A percentile compares a stretch with the other conserved stretches of the same genome.
Evolutionary conservation across 768 basidiomycete genomes (phyloP).

Genomic region (Mycena galopus): DNA sequence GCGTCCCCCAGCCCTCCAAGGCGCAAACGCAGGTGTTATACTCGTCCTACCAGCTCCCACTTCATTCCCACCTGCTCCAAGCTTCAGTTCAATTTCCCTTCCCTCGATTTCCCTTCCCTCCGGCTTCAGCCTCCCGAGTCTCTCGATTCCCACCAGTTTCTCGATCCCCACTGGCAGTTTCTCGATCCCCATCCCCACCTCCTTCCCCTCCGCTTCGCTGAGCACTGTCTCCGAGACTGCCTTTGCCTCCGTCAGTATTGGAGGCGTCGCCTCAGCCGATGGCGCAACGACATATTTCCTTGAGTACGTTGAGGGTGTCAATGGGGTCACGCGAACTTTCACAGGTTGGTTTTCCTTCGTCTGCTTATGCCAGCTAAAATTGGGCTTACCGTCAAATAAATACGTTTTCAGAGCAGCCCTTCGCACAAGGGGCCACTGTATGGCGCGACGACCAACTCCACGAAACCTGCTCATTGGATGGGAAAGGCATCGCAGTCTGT

Average conservation of each 20-base stretch:
- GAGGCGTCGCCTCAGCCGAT: conserved; percentile 19
- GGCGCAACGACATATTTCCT: conserved; percentile 27
- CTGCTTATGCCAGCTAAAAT: not conserved
- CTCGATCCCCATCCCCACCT: not conserved
- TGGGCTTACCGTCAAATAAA: not conserved
- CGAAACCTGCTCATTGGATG: conserved; percentile 29
- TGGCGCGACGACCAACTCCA: conserved; percentile 17
- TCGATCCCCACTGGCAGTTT: too few relatives aligned
- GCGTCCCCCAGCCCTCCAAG: not conserved
- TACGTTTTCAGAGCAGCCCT: conserved; percentile 8
- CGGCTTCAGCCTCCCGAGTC: conserved; percentile 13
- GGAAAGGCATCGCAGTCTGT: conserved; percentile 23
- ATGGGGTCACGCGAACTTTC: conserved; percentile 14
- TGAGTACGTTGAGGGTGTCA: not conserved
- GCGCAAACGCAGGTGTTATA: conserved; percentile 14
- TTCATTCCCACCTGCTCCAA: not conserved
- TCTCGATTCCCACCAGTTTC: not conserved
- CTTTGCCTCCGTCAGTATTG: conserved; percentile 16
- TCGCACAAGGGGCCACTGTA: conserved; percentile 27
- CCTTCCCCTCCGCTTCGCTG: not conserved
- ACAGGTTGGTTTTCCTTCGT: not conserved
- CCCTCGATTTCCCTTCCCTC: not conserved
- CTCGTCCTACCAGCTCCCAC: conserved; percentile 22
- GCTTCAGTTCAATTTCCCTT: not conserved
- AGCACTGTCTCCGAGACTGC: conserved; percentile 13